Base-by-base conservation (phyloP, 2,329 filamentous ascomycete genomes). In the Aureobasidium sp. region DNA sequence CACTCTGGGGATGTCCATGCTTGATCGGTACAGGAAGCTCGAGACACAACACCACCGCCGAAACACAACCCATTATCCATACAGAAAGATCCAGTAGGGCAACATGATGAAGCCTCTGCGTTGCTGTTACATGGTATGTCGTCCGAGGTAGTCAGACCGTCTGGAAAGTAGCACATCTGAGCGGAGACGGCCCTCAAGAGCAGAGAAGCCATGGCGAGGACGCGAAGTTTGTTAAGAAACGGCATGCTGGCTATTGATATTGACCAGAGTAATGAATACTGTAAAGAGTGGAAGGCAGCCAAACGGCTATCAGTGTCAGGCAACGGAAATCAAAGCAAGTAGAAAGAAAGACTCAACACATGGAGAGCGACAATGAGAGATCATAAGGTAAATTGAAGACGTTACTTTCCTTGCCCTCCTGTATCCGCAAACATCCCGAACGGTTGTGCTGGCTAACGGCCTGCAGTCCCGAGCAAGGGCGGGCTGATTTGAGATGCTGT, bases 41-140 rank as follows among this genome's bases (percentile, higher is more conserved):
- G 62, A 21, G 61, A 68, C 42, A 70, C 63, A 13, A 72, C 62
- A 13, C 69, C 69, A 21, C 62, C 64, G 13, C 65, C 65, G 54
- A 68, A 71, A 57, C 69, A 72, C 13, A 71, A 60, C 17, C 70
- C 69, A 59, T 68, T 68, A 23, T 68, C 67, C 65, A 71, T 45
- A 55, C 70, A 71, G 51, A 69, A 69, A 7, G 68, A 63, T 43
- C 65, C 62, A 19, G 65, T 59, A 10, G 61, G 63, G 55, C 70
- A 72, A 57, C 70, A 72, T 25, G 69, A 62, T 8, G 68, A 67
- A 13, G 59, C 61, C 4, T 38, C 49, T 17, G 57, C 50, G 17
- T 42, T 60, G 43, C 60, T 57, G 42, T 62, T 64, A 61, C 68
- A 70, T 17, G 66, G 61, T 15, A 65, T 60, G 57, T 70, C 65